phyloP scores from a whole-genome alignment of 2,329 filamentous ascomycete species.

The Fusarium sororula region DNA sequence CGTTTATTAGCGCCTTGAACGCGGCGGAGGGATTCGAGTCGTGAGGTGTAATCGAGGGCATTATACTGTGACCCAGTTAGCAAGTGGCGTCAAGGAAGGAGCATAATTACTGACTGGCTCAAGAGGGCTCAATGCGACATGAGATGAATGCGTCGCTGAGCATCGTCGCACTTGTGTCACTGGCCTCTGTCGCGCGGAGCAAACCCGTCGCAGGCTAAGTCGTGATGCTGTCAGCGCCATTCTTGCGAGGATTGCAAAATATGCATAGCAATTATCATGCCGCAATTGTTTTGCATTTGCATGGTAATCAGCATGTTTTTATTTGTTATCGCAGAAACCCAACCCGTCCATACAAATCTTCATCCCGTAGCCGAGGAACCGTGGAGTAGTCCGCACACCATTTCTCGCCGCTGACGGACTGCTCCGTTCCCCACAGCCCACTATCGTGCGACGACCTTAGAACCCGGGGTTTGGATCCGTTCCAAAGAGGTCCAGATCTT shows the following conservation, averaged over 20 bases:
- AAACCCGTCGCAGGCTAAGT: not conserved
- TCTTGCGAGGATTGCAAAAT: not conserved
- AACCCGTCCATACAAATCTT: not conserved
- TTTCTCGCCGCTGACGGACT: not conserved
- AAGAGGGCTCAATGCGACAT: conserved; percentile 34
- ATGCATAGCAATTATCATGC: not conserved
- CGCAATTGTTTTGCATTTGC: fast-evolving
- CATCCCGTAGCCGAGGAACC: not conserved
- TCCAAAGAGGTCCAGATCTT: not conserved
- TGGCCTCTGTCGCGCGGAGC: too few relatives aligned
- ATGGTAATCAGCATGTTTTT: not conserved
- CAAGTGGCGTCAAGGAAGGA: fast-evolving
- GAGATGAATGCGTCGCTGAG: conserved; percentile 4
- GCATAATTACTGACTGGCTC: conserved; percentile 5
- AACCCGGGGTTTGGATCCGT: not conserved
- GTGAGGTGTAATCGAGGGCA: conserved; percentile 26
- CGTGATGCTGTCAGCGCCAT: not conserved
- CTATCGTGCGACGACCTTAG: not conserved
- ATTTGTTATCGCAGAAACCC: not conserved
- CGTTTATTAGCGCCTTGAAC: conserved; percentile 34
- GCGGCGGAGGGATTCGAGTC: conserved; percentile 18
- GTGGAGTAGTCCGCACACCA: not conserved
- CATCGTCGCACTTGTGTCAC: not conserved
- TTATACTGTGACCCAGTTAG: conserved; percentile 3
- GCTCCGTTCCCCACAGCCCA: not conserved